These are phyloP conservation scores for Sporobolomyces phaffii DNA, from an alignment of 768 basidiomycete species.

Conservation along the genomic window DNA sequence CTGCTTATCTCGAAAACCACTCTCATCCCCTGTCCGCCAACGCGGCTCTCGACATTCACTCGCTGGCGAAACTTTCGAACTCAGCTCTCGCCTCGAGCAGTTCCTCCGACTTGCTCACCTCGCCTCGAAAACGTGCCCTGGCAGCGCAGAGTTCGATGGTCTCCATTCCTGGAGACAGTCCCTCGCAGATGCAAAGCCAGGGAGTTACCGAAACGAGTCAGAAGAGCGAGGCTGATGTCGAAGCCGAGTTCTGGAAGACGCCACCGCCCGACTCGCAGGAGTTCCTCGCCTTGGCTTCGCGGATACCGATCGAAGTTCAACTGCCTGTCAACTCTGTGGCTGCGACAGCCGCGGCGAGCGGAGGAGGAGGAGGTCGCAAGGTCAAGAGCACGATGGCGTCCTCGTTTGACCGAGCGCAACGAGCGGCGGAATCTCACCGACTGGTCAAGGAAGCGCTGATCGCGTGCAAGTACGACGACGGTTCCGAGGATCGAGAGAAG, in stretches of 20 bases:
- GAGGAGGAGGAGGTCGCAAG: background rate
- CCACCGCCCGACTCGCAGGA: background rate
- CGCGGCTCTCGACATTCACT: background rate
- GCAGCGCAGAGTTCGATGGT: background rate
- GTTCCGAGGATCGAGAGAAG: background rate
- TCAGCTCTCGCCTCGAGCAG: background rate
- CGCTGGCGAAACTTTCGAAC: background rate
- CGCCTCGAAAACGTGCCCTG: conserved; percentile 14
- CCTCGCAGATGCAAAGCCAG: background rate
- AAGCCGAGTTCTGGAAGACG: background rate
- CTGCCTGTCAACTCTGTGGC: background rate
- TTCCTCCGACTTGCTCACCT: background rate
- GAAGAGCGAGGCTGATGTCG: background rate
- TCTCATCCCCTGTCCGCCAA: background rate
- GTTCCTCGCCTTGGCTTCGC: background rate
- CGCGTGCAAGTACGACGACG: background rate
- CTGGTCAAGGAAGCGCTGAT: conserved; percentile 12
- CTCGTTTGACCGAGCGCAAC: background rate
- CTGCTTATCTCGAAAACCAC: conserved; percentile 22
- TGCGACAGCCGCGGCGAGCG: background rate
- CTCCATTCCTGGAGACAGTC: background rate
- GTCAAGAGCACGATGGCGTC: background rate
- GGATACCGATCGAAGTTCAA: conserved; percentile 16
- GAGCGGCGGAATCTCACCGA: background rate
- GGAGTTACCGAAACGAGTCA: background rate